These are phyloP conservation scores for Candida nonsorbophila DNA, from an alignment of 805 yeast species.

Conservation along the genomic window DNA sequence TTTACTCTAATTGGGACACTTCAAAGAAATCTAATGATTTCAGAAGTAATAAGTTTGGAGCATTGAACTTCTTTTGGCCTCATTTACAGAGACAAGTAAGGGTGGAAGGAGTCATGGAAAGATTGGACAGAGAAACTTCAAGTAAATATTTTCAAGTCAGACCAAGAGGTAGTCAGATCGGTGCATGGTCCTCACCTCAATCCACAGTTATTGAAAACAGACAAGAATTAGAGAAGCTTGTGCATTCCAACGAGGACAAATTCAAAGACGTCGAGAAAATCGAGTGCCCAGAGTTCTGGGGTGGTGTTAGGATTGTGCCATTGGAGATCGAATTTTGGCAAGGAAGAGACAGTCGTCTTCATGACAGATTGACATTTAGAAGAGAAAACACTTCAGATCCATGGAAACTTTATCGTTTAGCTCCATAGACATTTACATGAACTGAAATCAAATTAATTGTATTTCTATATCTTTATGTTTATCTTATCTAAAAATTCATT, in stretches of 20 bases:
- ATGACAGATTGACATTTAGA: slow-evolving; percentile 76
- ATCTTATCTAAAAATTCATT: background rate
- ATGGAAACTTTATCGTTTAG: slow-evolving; percentile 67
- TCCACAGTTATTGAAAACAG: slow-evolving; percentile 54
- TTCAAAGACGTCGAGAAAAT: slow-evolving; percentile 61
- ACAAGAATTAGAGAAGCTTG: slow-evolving; percentile 55
- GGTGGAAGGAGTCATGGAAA: slow-evolving; percentile 80
- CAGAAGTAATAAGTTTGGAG: slow-evolving; percentile 68
- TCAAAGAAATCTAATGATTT: slow-evolving; percentile 78
- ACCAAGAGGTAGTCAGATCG: slow-evolving; percentile 89
- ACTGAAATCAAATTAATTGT: no score
- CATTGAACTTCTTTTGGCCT: slow-evolving; percentile 90
- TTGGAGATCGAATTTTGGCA: slow-evolving; percentile 96
- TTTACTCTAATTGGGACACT: slow-evolving; percentile 88
- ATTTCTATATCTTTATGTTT: background rate
- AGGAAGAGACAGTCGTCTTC: slow-evolving; percentile 84
- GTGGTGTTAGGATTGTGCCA: slow-evolving; percentile 86
- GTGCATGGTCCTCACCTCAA: slow-evolving; percentile 97
- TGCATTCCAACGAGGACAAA: slow-evolving; percentile 43
- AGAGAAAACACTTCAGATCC: slow-evolving; percentile 44
- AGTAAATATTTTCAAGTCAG: slow-evolving; percentile 78
- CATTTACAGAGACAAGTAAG: slow-evolving; percentile 87
- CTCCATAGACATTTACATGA: slow-evolving; percentile 44
- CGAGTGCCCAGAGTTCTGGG: slow-evolving; percentile 95
- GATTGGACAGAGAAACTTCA: slow-evolving; percentile 66